Base-by-base conservation (phyloP, 805 yeast genomes). In the Debaryomyces castellii region DNA sequence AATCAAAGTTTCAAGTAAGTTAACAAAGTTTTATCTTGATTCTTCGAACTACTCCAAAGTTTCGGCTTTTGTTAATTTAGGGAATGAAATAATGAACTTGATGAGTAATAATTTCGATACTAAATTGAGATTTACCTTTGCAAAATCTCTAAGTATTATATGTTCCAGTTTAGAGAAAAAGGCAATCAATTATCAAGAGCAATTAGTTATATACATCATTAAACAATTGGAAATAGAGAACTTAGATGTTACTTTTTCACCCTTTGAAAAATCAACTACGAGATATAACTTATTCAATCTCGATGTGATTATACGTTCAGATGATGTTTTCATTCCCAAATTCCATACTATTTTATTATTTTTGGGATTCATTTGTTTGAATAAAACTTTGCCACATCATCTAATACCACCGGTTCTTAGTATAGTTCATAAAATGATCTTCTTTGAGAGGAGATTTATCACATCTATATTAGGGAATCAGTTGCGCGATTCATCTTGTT, bases 401-500 rank as follows among this genome's bases (percentile, higher is more conserved):
- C 52, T 55, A 3, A 40, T 70, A 0, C 64, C 68, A 0, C 17
- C 40, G 0, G 39, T 70, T 1, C 51, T 69, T 4, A 57, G 71
- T 5, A 63, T 86, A 4, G 58, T 82, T 2, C 72, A 73, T 20
- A 57, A 59, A 32, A 68, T 74, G 0, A 62, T 85, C 3, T 81
- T 76, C 48, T 76, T 87, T 42, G 85, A 83, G 46, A 88, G 84
- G 50, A 67, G 71, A 23, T 64, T 76, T 39, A 55, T 81, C 5
- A 77, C 82, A 0, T 67, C 70, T 18, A 67, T 81, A 0, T 60
- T 78, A 5, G 96, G 96, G 0, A 64, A 78, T 2, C 89, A 84
- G 52, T 76, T 92, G 1, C 74, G 96, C 46, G 98, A 91, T 62
- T 82, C 97, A 0, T 81, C 92, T 0, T 87, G 95, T 62, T 91